Evolutionary conservation across 306 rosid species (phyloP).

Genomic region (Inga oerstediana): DNA sequence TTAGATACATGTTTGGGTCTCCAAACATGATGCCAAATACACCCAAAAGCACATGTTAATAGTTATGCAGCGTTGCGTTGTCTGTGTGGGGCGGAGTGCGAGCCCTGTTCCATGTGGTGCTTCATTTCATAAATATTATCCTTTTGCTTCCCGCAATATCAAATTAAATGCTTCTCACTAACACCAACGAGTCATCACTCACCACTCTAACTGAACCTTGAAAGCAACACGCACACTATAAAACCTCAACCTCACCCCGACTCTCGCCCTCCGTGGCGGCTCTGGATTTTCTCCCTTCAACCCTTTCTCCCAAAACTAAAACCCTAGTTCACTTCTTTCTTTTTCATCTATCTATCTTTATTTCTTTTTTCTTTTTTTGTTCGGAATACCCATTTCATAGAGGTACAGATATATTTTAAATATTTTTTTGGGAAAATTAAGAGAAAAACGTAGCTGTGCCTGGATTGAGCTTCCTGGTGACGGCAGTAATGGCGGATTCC

Average conservation of each 20-base stretch:
- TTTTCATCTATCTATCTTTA: too few species aligned
- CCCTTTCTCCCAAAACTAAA: slow-evolving; percentile 34
- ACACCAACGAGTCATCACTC: neutral
- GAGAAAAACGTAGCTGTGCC: neutral
- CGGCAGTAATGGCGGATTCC: slow-evolving; percentile 58
- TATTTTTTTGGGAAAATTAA: neutral
- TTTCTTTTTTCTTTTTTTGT: neutral
- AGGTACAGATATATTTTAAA: neutral
- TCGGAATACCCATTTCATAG: neutral
- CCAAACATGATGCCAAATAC: too few species aligned
- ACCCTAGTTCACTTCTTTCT: slow-evolving; percentile 61
- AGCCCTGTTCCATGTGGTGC: neutral
- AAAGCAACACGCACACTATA: slow-evolving; percentile 32
- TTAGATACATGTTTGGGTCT: too few species aligned
- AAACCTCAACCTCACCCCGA: neutral
- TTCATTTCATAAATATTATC: neutral
- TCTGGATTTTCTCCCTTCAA: slow-evolving; percentile 17
- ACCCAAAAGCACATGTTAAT: too few species aligned
- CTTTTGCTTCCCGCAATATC: neutral
- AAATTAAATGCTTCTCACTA: neutral
- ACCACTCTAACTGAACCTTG: slow-evolving; percentile 1
- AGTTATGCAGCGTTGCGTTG: too few species aligned
- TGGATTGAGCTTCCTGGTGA: slow-evolving; percentile 37
- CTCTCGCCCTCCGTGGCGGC: slow-evolving; percentile 61
- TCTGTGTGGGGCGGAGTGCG: neutral